phyloP scores from a whole-genome alignment of 2,329 filamentous ascomycete genomes.

The Nemania abortiva region DNA sequence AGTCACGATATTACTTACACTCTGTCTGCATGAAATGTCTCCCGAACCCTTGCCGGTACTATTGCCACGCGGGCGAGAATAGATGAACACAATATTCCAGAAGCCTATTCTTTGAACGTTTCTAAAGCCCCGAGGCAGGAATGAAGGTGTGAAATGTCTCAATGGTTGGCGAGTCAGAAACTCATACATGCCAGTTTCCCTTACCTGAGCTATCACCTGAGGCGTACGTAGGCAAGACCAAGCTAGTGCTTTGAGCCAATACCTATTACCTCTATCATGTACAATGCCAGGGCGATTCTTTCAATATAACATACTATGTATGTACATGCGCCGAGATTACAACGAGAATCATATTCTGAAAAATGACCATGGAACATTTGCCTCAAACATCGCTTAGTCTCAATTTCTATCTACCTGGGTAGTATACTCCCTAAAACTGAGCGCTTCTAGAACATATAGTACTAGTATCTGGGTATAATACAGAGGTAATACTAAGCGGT shows the following conservation, averaged over 20 bases:
- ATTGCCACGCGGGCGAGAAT: neutral
- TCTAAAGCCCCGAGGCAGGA: neutral
- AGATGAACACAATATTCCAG: conserved; percentile 14
- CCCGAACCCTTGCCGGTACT: conserved; percentile 4
- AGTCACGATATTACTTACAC: neutral
- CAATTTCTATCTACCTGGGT: no score
- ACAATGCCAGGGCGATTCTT: neutral
- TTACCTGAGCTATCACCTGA: conserved; percentile 2
- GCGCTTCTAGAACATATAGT: neutral
- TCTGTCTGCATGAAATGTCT: neutral
- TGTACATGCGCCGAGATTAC: neutral
- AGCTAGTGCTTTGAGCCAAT: conserved; percentile 8
- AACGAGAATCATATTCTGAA: neutral
- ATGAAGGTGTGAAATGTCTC: conserved; percentile 21
- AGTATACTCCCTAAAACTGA: no score
- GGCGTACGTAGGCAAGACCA: conserved; percentile 11
- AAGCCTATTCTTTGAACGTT: conserved; percentile 11
- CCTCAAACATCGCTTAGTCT: no score
- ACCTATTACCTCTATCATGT: neutral
- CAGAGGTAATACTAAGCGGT: neutral
- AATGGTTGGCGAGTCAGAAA: conserved; percentile 14
- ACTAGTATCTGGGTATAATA: neutral
- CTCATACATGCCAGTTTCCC: conserved; percentile 17
- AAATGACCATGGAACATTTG: neutral
- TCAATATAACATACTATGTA: neutral